Conservation (phyloP, 2,329 filamentous ascomycete genomes). For the Basipetospora chlamydospora region DNA sequence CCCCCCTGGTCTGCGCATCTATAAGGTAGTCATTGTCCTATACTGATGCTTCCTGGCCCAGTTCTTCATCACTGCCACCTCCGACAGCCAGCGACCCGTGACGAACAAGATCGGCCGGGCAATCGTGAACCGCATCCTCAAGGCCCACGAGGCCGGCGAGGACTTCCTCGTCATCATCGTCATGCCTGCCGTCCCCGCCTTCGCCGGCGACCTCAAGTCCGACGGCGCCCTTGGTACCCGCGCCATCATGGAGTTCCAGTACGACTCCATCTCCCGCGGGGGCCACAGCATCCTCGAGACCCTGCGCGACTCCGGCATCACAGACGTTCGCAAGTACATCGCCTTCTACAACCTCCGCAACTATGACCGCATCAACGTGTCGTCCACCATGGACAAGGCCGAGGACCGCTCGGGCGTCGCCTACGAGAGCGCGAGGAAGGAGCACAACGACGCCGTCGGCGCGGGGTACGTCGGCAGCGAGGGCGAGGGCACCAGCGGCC, state of each 20-base stretch:
- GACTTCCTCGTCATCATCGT: constrained; percentile 62
- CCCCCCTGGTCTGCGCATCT: not conserved
- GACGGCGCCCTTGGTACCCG: constrained; percentile 62
- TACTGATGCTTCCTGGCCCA: too few species aligned
- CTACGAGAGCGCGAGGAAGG: constrained; percentile 51
- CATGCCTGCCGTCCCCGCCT: constrained; percentile 70
- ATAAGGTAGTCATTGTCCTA: too few species aligned
- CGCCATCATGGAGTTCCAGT: constrained; percentile 83
- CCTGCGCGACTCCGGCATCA: constrained; percentile 52
- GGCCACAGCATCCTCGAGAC: constrained; percentile 65
- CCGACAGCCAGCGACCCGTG: constrained; percentile 54
- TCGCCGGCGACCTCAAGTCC: constrained; percentile 63
- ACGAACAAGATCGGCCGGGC: constrained; percentile 65
- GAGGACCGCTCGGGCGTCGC: constrained; percentile 49
- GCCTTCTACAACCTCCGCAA: constrained; percentile 74
- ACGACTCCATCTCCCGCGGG: constrained; percentile 63
- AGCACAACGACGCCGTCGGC: constrained; percentile 45
- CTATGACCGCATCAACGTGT: constrained; percentile 70
- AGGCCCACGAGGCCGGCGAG: constrained; percentile 49
- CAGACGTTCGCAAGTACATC: constrained; percentile 57
- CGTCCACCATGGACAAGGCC: constrained; percentile 42
- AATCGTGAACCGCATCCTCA: constrained; percentile 63
- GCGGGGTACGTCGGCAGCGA: constrained; percentile 23
- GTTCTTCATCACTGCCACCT: constrained; percentile 79
- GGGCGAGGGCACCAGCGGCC: constrained; percentile 17